Percentiles rank a stretch among this genome's conserved stretches.
Evolutionary conservation across 164 flowering plant species (phyloP).

Genomic region (Paratinospora sagittata): DNA sequence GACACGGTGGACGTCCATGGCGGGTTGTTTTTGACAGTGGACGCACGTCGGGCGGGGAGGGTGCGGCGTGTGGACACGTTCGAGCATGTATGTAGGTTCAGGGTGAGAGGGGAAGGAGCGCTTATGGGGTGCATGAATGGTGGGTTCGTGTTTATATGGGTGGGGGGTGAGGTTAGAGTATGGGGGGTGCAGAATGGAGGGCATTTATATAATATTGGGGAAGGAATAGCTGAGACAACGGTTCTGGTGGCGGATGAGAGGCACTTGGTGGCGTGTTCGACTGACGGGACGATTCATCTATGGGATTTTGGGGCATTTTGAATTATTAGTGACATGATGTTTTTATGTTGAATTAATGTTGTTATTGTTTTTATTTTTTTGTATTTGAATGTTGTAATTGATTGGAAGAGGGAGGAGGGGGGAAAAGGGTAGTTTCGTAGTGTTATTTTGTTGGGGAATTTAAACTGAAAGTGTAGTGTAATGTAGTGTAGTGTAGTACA

Average conservation of each 20-base stretch:
- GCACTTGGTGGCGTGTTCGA: slow-evolving; percentile 46
- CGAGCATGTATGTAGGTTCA: slow-evolving; percentile 53
- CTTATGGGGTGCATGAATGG: slow-evolving; percentile 59
- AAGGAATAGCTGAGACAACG: slow-evolving; percentile 40
- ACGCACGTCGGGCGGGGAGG: slow-evolving; percentile 38
- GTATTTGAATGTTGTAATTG: no score
- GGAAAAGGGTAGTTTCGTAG: no score
- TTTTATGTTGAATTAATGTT: no score
- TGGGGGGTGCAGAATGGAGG: slow-evolving; percentile 52
- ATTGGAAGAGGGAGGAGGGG: no score
- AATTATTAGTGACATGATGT: background rate
- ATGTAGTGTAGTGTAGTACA: no score
- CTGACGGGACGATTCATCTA: slow-evolving; percentile 44
- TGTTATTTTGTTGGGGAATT: no score
- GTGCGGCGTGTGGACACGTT: slow-evolving; percentile 44
- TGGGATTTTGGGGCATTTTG: slow-evolving; percentile 72
- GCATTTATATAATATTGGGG: slow-evolving; percentile 32
- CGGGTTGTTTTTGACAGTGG: slow-evolving; percentile 36
- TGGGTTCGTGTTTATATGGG: slow-evolving; percentile 49
- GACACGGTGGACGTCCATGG: slow-evolving; percentile 40
- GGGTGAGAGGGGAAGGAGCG: slow-evolving; percentile 20
- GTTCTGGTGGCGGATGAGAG: slow-evolving; percentile 52
- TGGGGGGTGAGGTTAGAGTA: slow-evolving; percentile 43
- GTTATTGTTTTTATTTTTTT: no score
- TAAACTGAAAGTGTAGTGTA: no score